Evolutionary conservation across 1,284 basidiomycete species (phyloP), one percentile per base, ranked within the genome.

Genomic region (Psilocybe mexicana): DNA sequence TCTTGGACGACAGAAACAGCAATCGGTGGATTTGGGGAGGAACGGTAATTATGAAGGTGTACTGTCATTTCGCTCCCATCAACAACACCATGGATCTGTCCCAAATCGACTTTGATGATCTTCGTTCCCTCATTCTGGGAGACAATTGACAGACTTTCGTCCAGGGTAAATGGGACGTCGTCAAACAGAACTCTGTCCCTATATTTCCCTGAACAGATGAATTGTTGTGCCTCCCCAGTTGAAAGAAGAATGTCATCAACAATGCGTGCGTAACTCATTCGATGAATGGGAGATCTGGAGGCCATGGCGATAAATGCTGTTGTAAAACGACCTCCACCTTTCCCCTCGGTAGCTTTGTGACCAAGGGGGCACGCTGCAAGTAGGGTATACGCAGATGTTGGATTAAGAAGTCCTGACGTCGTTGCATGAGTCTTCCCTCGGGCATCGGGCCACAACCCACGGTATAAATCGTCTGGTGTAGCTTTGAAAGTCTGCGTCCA

Each of bases 281-380:
- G 76, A 61, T 87, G 84, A 28, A 87, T 70, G 0, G 81, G 76
- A 10, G 76, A 65, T 43, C 69, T 68, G 35, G 77, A 71, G 50
- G 76, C 78, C 35, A 79, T 72, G 25, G 78, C 70, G 24, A 89
- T 69, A 36, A 88, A 74, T 10, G 75, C 74, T 44, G 70, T 71
- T 2, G 87, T 89, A 64, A 88, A 84, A 59, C 72, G 75, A 0
- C 86, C 87, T 12, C 86, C 85, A 35, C 79, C 76, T 63, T 84
- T 85, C 56, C 80, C 78, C 64, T 88, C 87, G 5, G 73, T 68
- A 10, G 86, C 85, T 49, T 75, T 75, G 61, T 79, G 80, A 6
- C 76, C 81, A 11, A 77, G 70, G 38, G 73, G 73, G 58, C 82
- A 85, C 4, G 86, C 86, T 28, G 81, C 76, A 24, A 89, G 73